Evolutionary conservation across 2,329 filamentous ascomycete species (phyloP).

Genomic region (Ploettnerulaceae sp.): DNA sequence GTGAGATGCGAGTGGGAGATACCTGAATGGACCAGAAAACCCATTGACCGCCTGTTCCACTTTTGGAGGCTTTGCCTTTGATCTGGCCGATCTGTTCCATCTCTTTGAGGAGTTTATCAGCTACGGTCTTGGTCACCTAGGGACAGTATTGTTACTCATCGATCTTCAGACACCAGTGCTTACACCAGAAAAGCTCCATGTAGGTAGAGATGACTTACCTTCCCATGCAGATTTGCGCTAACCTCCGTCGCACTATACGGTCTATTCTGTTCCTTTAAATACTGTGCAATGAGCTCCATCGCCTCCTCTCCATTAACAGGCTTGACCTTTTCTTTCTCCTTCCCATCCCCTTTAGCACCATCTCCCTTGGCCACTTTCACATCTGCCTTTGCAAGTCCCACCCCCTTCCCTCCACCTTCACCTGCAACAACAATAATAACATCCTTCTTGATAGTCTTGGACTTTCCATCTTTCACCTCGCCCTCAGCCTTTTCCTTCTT

Average conservation of each 20-base stretch:
- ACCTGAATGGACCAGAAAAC: slow-evolving; percentile 34
- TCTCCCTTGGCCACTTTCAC: not conserved
- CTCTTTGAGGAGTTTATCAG: slow-evolving; percentile 58
- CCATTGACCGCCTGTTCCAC: slow-evolving; percentile 32
- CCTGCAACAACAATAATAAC: slow-evolving; percentile 1
- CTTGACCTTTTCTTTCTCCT: slow-evolving; percentile 31
- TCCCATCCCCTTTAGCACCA: slow-evolving; percentile 20
- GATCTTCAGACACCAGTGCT: not conserved
- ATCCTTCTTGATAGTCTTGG: slow-evolving; percentile 4
- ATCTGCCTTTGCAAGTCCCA: not conserved
- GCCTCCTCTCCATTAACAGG: slow-evolving; percentile 33
- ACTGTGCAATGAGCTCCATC: slow-evolving; percentile 33
- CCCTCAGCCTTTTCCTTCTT: slow-evolving; percentile 11
- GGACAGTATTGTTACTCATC: not conserved
- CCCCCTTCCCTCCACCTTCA: slow-evolving; percentile 4
- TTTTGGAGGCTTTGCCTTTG: slow-evolving; percentile 42
- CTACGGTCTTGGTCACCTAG: slow-evolving; percentile 41
- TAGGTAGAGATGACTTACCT: slow-evolving; percentile 32
- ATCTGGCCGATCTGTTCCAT: slow-evolving; percentile 56
- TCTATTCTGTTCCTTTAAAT: slow-evolving; percentile 37
- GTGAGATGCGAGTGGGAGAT: slow-evolving; percentile 1
- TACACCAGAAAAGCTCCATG: not conserved
- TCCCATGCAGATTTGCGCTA: slow-evolving; percentile 57
- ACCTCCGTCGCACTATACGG: slow-evolving; percentile 47
- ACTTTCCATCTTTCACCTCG: not conserved